A percentile compares a stretch with the other conserved stretches of the same genome.
phyloP scores from a whole-genome alignment of 495 filamentous ascomycete genomes.

The Talaromyces proteolyticus region DNA sequence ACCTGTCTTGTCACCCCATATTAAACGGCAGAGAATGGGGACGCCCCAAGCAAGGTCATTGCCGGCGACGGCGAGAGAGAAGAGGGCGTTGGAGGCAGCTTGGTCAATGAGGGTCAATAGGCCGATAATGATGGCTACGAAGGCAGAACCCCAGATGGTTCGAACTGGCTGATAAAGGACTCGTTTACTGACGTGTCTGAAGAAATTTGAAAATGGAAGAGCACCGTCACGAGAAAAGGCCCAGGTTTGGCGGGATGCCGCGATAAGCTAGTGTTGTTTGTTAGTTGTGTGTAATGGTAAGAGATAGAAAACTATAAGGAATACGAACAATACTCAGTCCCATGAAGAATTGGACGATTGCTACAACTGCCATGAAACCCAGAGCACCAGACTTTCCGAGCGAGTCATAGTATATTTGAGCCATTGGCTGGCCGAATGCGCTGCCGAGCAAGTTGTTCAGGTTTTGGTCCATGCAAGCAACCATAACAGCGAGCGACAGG shows the following conservation, averaged over 20 bases:
- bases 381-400: slow-evolving; percentile 38
- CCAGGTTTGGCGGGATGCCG: slow-evolving; percentile 51
- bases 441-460: slow-evolving; percentile 24
- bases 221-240: slow-evolving; percentile 57
- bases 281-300: slow-evolving; percentile 6
- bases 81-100: slow-evolving; percentile 54
- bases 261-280: slow-evolving; percentile 36
- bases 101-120: slow-evolving; percentile 53
- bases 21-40: slow-evolving; percentile 55
- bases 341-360: slow-evolving; percentile 41
- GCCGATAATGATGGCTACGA: slow-evolving; percentile 48
- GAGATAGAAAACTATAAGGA: not conserved
- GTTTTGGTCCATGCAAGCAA: slow-evolving; percentile 31
- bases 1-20: slow-evolving; percentile 46
- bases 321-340: slow-evolving; percentile 30
- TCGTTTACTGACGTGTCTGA: slow-evolving; percentile 48
- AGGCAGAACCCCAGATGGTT: slow-evolving; percentile 52
- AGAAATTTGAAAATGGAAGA: slow-evolving; percentile 56
- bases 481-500: slow-evolving; percentile 44
- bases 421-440: slow-evolving; percentile 40
- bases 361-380: slow-evolving; percentile 37
- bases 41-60: slow-evolving; percentile 60
- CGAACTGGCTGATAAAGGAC: slow-evolving; percentile 58
- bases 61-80: slow-evolving; percentile 56
- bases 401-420: slow-evolving; percentile 43